Evolutionary conservation across 73 alveolate genomes (phyloP).

Genomic region (Blepharisma japonicum): DNA sequence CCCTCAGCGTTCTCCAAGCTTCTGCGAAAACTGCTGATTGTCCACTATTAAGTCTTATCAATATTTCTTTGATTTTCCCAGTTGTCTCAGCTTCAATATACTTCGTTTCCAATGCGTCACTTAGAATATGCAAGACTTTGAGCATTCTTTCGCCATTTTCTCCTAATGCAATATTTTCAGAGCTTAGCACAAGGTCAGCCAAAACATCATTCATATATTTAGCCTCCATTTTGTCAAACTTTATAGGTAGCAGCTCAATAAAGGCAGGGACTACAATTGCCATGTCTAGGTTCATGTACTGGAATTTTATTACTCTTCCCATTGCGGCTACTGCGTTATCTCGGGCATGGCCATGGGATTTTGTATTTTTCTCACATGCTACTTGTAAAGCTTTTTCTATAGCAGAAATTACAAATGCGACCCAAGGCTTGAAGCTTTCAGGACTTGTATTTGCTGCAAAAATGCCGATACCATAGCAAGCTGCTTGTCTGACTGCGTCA

Average conservation of each 20-base stretch:
- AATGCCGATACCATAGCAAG: conserved; percentile 45
- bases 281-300: background rate
- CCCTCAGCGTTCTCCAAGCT: too few relatives aligned
- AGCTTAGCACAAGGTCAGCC: background rate
- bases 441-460: conserved; percentile 25
- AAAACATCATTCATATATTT: background rate
- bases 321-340: conserved; percentile 41
- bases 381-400: conserved; percentile 14
- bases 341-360: conserved; percentile 24
- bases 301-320: conserved; percentile 4
- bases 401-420: conserved; percentile 36
- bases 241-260: background rate
- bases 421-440: conserved; percentile 27
- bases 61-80: too few relatives aligned
- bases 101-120: too few relatives aligned
- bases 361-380: conserved; percentile 31
- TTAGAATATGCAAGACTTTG: too few relatives aligned
- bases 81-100: too few relatives aligned
- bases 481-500: conserved; percentile 41
- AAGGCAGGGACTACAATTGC: background rate
- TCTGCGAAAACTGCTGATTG: too few relatives aligned
- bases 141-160: too few relatives aligned
- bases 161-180: too few relatives aligned
- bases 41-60: too few relatives aligned
- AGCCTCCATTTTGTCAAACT: conserved; percentile 8